phyloP scores from a whole-genome alignment of 192 early-diverging fungal genomes.

The Rhizophagus prolifer region DNA sequence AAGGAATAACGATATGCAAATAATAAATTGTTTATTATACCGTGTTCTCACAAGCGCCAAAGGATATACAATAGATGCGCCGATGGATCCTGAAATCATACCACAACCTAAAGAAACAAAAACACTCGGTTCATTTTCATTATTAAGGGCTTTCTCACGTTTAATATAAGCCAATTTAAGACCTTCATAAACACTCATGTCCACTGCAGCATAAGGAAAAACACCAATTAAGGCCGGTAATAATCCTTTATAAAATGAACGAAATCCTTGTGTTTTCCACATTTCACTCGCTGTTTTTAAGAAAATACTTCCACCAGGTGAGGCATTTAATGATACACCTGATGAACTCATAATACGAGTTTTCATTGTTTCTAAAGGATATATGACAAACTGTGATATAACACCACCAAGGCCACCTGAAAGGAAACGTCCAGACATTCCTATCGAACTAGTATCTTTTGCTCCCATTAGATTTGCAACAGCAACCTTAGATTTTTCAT shows the following conservation, averaged over 20 bases:
- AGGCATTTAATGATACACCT: slow-evolving; percentile 10
- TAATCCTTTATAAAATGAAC: slow-evolving; percentile 65
- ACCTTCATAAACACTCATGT: slow-evolving; percentile 72
- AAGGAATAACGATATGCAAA: neutral
- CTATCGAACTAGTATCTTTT: slow-evolving; percentile 39
- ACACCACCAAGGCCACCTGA: slow-evolving; percentile 76
- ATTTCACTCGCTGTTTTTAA: slow-evolving; percentile 53
- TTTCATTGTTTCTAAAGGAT: slow-evolving; percentile 76
- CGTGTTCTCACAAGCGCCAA: slow-evolving; percentile 68
- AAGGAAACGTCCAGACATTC: slow-evolving; percentile 57
- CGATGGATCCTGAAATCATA: slow-evolving; percentile 64
- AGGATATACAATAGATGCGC: slow-evolving; percentile 73
- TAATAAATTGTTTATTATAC: slow-evolving; percentile 37
- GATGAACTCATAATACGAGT: slow-evolving; percentile 72
- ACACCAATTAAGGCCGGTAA: slow-evolving; percentile 66
- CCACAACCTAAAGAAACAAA: slow-evolving; percentile 62
- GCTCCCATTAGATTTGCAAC: slow-evolving; percentile 38
- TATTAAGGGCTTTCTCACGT: slow-evolving; percentile 37
- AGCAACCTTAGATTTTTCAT: slow-evolving; percentile 58
- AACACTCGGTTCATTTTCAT: slow-evolving; percentile 43
- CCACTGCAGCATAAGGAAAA: slow-evolving; percentile 75
- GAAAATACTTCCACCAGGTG: neutral
- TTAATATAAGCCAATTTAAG: slow-evolving; percentile 61
- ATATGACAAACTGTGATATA: slow-evolving; percentile 70
- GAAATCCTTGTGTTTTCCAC: slow-evolving; percentile 60